Evolutionary conservation across 2,329 filamentous ascomycete genomes (phyloP).

Genomic region (Aspergillus clavatus): DNA sequence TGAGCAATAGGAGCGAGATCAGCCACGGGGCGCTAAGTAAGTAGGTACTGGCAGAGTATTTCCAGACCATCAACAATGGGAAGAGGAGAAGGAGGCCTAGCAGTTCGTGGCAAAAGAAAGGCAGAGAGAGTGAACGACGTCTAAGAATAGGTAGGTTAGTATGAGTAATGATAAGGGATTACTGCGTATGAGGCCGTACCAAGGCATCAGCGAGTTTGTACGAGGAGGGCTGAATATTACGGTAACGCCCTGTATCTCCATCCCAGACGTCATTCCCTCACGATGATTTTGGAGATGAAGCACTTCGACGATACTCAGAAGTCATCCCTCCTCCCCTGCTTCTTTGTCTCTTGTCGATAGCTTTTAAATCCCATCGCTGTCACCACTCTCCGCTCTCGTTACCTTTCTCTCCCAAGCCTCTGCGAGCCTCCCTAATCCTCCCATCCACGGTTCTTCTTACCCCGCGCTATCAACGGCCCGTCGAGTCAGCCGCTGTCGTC

Average conservation of each 20-base stretch:
- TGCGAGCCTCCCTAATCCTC: too few relatives aligned
- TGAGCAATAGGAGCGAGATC: neutral
- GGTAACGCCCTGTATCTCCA: conserved; percentile 4
- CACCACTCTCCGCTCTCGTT: conserved; percentile 3
- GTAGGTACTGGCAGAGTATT: too few relatives aligned
- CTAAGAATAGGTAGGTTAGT: neutral
- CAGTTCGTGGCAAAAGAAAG: neutral
- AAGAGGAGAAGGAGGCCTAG: neutral
- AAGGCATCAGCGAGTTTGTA: neutral
- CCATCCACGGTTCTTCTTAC: conserved; percentile 18
- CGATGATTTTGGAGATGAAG: neutral
- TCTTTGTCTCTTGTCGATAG: too few relatives aligned
- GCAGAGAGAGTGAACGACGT: neutral
- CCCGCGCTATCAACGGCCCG: conserved; percentile 24
- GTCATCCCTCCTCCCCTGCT: too few relatives aligned
- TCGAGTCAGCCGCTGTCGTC: conserved; percentile 33
- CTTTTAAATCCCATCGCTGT: too few relatives aligned
- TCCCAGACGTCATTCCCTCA: neutral
- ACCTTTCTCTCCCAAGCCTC: neutral
- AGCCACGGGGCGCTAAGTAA: too few relatives aligned
- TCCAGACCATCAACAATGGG: neutral
- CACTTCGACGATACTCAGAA: too few relatives aligned
- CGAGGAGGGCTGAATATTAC: neutral
- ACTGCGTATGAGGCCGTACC: neutral
- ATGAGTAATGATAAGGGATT: neutral